Base-by-base conservation (phyloP, 305 asterid genomes). In the Vinca major region DNA sequence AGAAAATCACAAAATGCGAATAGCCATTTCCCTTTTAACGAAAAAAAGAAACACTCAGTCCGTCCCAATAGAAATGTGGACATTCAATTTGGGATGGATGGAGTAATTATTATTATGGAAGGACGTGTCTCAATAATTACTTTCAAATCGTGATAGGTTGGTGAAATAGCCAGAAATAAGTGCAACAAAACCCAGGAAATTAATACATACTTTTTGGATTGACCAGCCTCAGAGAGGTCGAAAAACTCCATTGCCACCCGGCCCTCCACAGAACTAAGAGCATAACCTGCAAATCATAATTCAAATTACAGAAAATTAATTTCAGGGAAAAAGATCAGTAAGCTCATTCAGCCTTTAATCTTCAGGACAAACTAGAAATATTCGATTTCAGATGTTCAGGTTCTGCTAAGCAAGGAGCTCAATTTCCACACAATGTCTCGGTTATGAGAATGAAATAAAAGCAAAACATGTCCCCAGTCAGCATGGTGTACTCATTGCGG, bases 201-300 rank as follows among this genome's bases (percentile, higher is more conserved):
- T 26, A 26, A 50, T 57, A 72, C 94, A 19, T 90, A 92, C 97
- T 90, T 92, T 53, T 88, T 92, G 57, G 87, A 71, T 71, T 92
- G 97, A 67, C 98, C 96, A 62, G 90, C 77, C 65, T 87, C 97
- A 0, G 98, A 86, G 63, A 87, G 87, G 82, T 90, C 97, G 52
- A 90, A 90, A 70, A 87, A 92, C 75, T 92, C 97, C 97, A 90
- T 92, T 49, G 94, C 96, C 44, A 88, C 97, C 50, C 97, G 86
- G 49, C 96, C 97, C 79, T 92, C 97, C 63, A 92, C 95, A 53
- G 93, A 88, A 81, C 96, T 92, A 67, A 90, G 91, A 79, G 98
- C 96, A 79, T 90, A 90, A 69, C 98, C 98, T 92, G 95, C 70
- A 86, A 74, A 75, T 26, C 33, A 26, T 26, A 26, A 26, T 26